A percentile compares a stretch with the other conserved stretches of the same genome.
Evolutionary conservation across 176 grass and related monocot genomes (phyloP).

Genomic region (Calamus simplicifolius): DNA sequence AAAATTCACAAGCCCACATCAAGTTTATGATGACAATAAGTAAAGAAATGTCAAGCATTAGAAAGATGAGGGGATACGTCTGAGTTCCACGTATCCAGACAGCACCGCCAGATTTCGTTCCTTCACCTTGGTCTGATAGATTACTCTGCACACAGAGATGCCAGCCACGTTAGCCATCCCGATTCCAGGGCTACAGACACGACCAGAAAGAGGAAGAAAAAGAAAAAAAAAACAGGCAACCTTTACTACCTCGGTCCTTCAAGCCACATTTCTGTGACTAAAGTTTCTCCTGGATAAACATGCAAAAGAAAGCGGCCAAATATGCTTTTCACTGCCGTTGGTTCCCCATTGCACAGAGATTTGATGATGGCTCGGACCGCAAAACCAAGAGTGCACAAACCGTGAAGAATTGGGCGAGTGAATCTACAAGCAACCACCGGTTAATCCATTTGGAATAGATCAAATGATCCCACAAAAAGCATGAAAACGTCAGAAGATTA

Average conservation of each 20-base stretch:
- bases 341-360: slow-evolving; percentile 64
- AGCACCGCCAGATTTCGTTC: slow-evolving; percentile 72
- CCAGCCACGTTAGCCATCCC: slow-evolving; percentile 14
- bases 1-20: too few relatives aligned
- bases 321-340: slow-evolving; percentile 44
- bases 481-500: too few relatives aligned
- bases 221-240: neutral
- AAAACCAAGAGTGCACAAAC: slow-evolving; percentile 75
- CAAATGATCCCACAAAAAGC: neutral
- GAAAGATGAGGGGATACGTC: slow-evolving; percentile 66
- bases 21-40: too few relatives aligned
- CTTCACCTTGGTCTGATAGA: slow-evolving; percentile 69
- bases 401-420: slow-evolving; percentile 71
- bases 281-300: slow-evolving; percentile 68
- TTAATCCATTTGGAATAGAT: neutral
- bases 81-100: slow-evolving; percentile 66
- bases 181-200: neutral
- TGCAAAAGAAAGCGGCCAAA: slow-evolving; percentile 76
- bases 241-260: slow-evolving; percentile 53
- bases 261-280: slow-evolving; percentile 84
- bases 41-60: slow-evolving; percentile 13
- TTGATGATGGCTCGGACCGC: slow-evolving; percentile 60
- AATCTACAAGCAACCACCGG: slow-evolving; percentile 34
- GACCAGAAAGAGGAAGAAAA: neutral
- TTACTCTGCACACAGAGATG: slow-evolving; percentile 41